A percentile compares a stretch with the other conserved stretches of the same genome.
These are phyloP conservation scores for Colletotrichum tamarilloi DNA, from an alignment of 2,329 filamentous ascomycete species.

Conservation along the genomic window DNA sequence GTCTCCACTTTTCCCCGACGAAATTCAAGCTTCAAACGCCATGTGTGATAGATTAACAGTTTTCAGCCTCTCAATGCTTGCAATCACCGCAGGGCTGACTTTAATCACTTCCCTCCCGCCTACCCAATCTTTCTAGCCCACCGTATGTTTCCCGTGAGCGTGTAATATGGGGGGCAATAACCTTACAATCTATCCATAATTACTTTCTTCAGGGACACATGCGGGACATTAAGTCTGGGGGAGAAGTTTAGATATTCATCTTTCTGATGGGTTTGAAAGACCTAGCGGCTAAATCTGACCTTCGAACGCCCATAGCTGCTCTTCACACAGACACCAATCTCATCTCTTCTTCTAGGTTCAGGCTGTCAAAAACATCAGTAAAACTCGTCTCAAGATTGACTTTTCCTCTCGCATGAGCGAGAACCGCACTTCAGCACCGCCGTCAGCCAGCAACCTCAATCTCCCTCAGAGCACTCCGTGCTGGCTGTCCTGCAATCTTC, in stretches of 20 bases:
- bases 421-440: too few relatives aligned
- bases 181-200: constrained; percentile 25
- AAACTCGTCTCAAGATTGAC: constrained; percentile 29
- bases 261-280: not conserved
- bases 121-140: not conserved
- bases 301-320: not conserved
- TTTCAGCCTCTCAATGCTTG: not conserved
- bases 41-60: constrained; percentile 18
- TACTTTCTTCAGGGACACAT: not conserved
- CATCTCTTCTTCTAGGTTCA: constrained; percentile 15
- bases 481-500: not conserved
- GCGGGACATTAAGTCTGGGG: not conserved
- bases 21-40: constrained; percentile 24
- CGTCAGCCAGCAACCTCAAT: not conserved
- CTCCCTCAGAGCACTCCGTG: not conserved
- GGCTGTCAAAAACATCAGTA: constrained; percentile 26
- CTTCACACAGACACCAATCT: constrained; percentile 6
- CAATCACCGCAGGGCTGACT: constrained; percentile 27
- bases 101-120: not conserved
- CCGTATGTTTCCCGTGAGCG: constrained; percentile 4
- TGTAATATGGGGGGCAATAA: constrained; percentile 27
- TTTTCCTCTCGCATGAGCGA: not conserved
- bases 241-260: not conserved
- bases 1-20: constrained; percentile 29
- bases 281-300: not conserved